phyloP scores from a whole-genome alignment of 2,329 filamentous ascomycete species.

The Didymella glomerata region DNA sequence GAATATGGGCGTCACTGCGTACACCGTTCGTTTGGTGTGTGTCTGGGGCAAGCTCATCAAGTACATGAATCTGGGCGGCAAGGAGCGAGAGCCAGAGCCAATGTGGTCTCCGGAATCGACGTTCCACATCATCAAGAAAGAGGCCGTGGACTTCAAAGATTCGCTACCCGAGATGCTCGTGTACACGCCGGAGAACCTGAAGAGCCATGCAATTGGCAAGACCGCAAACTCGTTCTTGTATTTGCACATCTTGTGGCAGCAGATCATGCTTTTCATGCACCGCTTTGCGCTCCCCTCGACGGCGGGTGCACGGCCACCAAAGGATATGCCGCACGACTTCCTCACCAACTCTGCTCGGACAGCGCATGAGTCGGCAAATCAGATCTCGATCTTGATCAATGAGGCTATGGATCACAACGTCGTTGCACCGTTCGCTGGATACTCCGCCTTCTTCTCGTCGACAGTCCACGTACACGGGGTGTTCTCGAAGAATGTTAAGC shows the following conservation, averaged over 20 bases:
- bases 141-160: slow-evolving; percentile 74
- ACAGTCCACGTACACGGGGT: slow-evolving; percentile 95
- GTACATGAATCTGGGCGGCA: slow-evolving; percentile 90
- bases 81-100: slow-evolving; percentile 75
- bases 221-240: slow-evolving; percentile 93
- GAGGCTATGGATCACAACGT: slow-evolving; percentile 82
- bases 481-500: slow-evolving; percentile 80
- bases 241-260: slow-evolving; percentile 87
- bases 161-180: slow-evolving; percentile 74
- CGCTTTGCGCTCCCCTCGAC: slow-evolving; percentile 80
- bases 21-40: slow-evolving; percentile 83
- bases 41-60: slow-evolving; percentile 90
- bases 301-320: slow-evolving; percentile 68
- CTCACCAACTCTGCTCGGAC: slow-evolving; percentile 76
- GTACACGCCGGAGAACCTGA: slow-evolving; percentile 83
- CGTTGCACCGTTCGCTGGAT: slow-evolving; percentile 91
- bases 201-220: slow-evolving; percentile 82
- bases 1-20: slow-evolving; percentile 95
- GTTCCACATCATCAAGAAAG: slow-evolving; percentile 73
- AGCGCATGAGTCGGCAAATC: slow-evolving; percentile 83
- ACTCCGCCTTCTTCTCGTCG: slow-evolving; percentile 91
- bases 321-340: slow-evolving; percentile 80
- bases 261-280: slow-evolving; percentile 89
- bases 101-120: slow-evolving; percentile 86
- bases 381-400: slow-evolving; percentile 83